These are phyloP conservation scores for Rhododendron ferrugineum DNA, from an alignment of 148 eudicot species.

Conservation along the genomic window DNA sequence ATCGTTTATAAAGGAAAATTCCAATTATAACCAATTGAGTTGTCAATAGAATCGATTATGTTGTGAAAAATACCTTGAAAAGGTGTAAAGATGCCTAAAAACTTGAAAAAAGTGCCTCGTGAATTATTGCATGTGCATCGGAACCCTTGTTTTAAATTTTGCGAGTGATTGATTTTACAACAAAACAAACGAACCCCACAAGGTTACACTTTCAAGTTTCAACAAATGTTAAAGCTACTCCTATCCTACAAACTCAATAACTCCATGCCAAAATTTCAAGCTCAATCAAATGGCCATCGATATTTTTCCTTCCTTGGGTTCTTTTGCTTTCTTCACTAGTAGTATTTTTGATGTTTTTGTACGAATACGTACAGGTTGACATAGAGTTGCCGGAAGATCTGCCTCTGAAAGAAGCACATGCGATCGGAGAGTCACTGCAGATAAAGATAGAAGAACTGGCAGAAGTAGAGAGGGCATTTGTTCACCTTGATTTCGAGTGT, in stretches of 20 bases:
- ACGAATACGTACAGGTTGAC: conserved; percentile 34
- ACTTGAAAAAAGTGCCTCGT: too few species aligned
- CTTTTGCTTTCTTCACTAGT: background rate
- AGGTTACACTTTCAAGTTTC: background rate
- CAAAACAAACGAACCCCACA: too few species aligned
- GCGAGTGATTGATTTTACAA: too few species aligned
- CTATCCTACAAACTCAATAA: background rate
- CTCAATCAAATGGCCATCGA: background rate
- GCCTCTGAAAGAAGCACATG: conserved; percentile 55
- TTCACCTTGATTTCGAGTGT: conserved; percentile 65
- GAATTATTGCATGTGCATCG: too few species aligned
- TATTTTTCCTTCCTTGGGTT: background rate
- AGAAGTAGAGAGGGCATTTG: conserved; percentile 66
- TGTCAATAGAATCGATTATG: too few species aligned
- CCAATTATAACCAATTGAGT: background rate
- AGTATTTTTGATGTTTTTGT: background rate
- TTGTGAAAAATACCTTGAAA: too few species aligned
- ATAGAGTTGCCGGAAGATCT: conserved; percentile 65
- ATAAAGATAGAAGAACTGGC: conserved; percentile 59
- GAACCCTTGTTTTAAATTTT: too few species aligned
- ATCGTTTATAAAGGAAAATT: background rate
- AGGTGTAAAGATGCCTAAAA: too few species aligned
- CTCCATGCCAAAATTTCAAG: background rate
- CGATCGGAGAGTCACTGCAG: conserved; percentile 62
- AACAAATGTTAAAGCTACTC: background rate